Evolutionary conservation across 2,329 filamentous ascomycete species (phyloP).

Genomic region (Aureobasidium sp.): DNA sequence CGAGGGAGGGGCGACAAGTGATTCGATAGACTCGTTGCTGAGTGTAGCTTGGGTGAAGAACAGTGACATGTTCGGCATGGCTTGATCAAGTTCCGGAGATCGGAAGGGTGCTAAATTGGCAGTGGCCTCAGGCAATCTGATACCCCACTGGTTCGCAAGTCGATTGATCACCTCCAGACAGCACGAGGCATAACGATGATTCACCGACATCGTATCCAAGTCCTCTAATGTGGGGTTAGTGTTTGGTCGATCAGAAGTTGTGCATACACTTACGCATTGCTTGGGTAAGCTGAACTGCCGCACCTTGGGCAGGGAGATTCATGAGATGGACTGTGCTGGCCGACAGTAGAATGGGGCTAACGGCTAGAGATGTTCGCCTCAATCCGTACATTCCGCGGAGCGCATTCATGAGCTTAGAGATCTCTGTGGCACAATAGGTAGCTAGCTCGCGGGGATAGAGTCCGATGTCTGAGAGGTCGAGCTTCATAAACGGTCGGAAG

Average conservation of each 20-base stretch:
- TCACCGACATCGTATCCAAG: slow-evolving; percentile 34
- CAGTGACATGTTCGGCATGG: slow-evolving; percentile 5
- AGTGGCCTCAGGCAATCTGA: slow-evolving; percentile 32
- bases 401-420: slow-evolving; percentile 33
- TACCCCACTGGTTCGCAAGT: slow-evolving; percentile 35
- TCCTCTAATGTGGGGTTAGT: slow-evolving; percentile 19
- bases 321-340: slow-evolving; percentile 37
- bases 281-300: slow-evolving; percentile 32
- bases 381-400: slow-evolving; percentile 38
- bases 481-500: slow-evolving; percentile 64
- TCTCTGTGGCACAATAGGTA: slow-evolving; percentile 38
- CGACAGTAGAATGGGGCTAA: slow-evolving; percentile 34
- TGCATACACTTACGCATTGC: slow-evolving; percentile 22
- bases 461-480: slow-evolving; percentile 47
- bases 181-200: slow-evolving; percentile 35
- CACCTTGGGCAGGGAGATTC: slow-evolving; percentile 31
- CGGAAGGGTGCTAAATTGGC: slow-evolving; percentile 3
- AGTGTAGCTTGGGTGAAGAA: slow-evolving; percentile 11
- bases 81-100: neutral
- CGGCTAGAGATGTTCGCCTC: slow-evolving; percentile 30
- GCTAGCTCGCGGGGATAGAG: slow-evolving; percentile 58
- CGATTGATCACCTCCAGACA: slow-evolving; percentile 35
- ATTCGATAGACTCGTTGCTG: slow-evolving; percentile 9
- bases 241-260: neutral
- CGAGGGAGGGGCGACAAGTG: neutral